Conservation (phyloP, 2,329 filamentous ascomycete genomes). For the Fusarium pseudocircinatum region DNA sequence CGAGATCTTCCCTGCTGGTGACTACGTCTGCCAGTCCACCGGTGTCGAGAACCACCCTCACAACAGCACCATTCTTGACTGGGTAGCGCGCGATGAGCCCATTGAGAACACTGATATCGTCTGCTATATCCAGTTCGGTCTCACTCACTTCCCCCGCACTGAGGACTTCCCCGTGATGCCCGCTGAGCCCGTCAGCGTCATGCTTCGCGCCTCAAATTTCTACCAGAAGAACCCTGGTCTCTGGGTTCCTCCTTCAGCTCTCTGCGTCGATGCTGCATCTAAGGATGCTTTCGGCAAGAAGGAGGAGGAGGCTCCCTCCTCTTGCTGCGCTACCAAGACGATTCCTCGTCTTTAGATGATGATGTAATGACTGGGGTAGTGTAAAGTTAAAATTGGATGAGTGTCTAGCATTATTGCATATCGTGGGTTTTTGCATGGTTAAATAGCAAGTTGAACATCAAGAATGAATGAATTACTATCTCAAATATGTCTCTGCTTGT, state of each 20-base stretch:
- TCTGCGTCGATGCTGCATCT: slow-evolving; percentile 37
- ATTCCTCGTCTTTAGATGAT: slow-evolving; percentile 17
- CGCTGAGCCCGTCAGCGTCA: slow-evolving; percentile 82
- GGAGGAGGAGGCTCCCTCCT: slow-evolving; percentile 24
- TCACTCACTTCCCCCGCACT: slow-evolving; percentile 88
- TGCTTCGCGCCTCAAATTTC: slow-evolving; percentile 84
- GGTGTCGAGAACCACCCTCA: slow-evolving; percentile 69
- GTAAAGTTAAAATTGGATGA: background rate
- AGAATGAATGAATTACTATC: background rate
- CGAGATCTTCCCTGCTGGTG: slow-evolving; percentile 85
- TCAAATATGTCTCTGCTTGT: background rate
- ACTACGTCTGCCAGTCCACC: slow-evolving; percentile 88
- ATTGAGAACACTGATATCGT: slow-evolving; percentile 89
- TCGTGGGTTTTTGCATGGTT: slow-evolving; percentile 6
- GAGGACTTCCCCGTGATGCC: slow-evolving; percentile 97
- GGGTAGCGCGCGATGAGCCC: slow-evolving; percentile 77
- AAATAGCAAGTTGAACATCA: slow-evolving; percentile 7
- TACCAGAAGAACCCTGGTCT: slow-evolving; percentile 82
- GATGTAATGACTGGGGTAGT: background rate
- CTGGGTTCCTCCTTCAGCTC: slow-evolving; percentile 73
- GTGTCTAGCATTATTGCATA: slow-evolving; percentile 8
- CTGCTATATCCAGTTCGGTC: slow-evolving; percentile 92
- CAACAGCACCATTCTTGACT: slow-evolving; percentile 75
- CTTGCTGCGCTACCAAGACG: slow-evolving; percentile 37
- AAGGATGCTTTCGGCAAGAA: slow-evolving; percentile 36